phyloP scores from a whole-genome alignment of 139 green algal genomes.

The Chlamydomonas schloesseri region DNA sequence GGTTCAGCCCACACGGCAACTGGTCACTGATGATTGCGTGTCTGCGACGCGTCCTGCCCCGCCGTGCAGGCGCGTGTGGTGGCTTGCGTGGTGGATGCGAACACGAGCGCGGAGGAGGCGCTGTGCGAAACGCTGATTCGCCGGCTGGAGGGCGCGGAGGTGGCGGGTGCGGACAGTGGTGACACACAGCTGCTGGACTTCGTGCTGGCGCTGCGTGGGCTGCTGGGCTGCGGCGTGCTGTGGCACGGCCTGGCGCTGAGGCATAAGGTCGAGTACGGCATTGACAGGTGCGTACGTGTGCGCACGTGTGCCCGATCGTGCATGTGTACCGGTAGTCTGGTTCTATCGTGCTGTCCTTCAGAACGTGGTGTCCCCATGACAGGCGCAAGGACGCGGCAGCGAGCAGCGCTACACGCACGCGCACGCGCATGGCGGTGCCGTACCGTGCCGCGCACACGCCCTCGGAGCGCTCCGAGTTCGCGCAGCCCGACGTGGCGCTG shows the following conservation, averaged over 20 bases:
- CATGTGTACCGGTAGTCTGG: no score
- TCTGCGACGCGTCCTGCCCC: no score
- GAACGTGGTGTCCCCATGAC: not conserved
- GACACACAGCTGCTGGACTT: not conserved
- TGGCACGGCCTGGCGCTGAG: slow-evolving; percentile 61
- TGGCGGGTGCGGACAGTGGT: no score
- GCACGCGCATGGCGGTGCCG: slow-evolving; percentile 65
- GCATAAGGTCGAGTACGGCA: slow-evolving; percentile 54
- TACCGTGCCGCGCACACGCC: slow-evolving; percentile 58
- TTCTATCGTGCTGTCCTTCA: no score
- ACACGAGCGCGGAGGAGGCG: no score
- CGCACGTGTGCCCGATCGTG: no score
- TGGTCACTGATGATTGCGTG: no score
- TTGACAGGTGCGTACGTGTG: slow-evolving; percentile 43
- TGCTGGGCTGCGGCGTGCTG: slow-evolving; percentile 60
- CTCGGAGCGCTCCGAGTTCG: slow-evolving; percentile 63
- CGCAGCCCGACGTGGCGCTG: slow-evolving; percentile 67
- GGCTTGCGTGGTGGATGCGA: not conserved
- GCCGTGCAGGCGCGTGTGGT: not conserved
- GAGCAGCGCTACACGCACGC: not conserved
- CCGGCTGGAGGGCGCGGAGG: not conserved
- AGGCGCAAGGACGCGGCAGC: no score
- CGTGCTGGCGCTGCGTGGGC: slow-evolving; percentile 64
- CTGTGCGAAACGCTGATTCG: no score
- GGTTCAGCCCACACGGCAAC: no score